These are phyloP conservation scores for Vitis hybrid DNA, from an alignment of 177 flowering plant genomes.

Conservation along the genomic window DNA sequence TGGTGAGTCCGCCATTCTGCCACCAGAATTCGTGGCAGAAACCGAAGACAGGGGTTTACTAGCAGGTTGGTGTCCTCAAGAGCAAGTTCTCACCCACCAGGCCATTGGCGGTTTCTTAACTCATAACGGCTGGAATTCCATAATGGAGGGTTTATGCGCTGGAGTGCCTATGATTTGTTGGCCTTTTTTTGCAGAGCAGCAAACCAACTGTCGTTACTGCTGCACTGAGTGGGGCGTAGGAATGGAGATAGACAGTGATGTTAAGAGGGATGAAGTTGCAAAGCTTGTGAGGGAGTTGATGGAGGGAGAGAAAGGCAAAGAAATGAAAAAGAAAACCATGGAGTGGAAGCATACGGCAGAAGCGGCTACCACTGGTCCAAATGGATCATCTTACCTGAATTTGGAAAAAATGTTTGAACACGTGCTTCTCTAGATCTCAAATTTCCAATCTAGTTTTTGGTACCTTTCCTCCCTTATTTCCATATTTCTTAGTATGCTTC, in stretches of 20 bases:
- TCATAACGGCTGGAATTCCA: too few species aligned
- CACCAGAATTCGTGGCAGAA: slow-evolving; percentile 1
- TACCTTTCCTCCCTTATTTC: too few species aligned
- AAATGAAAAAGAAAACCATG: too few species aligned
- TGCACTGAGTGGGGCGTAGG: slow-evolving; percentile 5
- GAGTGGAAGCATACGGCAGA: too few species aligned
- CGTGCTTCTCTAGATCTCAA: too few species aligned
- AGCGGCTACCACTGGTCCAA: background rate
- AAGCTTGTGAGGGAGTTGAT: too few species aligned
- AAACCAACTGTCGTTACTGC: background rate
- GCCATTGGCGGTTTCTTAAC: too few species aligned
- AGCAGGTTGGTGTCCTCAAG: slow-evolving; percentile 10
- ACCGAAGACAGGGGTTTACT: slow-evolving; percentile 3
- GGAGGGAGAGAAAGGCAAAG: too few species aligned
- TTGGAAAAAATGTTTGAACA: background rate
- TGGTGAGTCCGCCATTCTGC: background rate
- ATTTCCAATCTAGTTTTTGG: too few species aligned
- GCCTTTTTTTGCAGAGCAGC: slow-evolving; percentile 5
- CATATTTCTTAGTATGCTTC: too few species aligned
- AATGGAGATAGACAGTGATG: slow-evolving; percentile 8
- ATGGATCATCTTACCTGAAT: background rate
- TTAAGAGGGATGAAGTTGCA: background rate
- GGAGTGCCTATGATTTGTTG: slow-evolving; percentile 12
- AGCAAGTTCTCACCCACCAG: background rate
- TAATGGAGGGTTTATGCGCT: background rate